Conservation (phyloP, 768 basidiomycete species). For the Termitomyces sp. region DNA sequence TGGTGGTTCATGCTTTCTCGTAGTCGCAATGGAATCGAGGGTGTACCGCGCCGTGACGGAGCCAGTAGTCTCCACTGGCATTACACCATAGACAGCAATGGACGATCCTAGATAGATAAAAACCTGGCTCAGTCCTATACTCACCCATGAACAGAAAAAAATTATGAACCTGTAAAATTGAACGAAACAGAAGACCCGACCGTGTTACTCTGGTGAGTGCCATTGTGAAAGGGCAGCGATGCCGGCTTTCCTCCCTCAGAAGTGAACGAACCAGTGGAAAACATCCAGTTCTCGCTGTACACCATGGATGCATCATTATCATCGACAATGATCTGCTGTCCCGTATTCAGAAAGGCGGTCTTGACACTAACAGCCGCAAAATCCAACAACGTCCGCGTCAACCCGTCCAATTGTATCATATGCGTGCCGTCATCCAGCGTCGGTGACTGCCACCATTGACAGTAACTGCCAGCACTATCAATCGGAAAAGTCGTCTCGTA, state of each 20-base stretch:
- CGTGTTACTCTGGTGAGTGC: not conserved
- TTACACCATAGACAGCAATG: not conserved
- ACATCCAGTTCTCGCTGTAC: not conserved
- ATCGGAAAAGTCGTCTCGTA: not conserved
- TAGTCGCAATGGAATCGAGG: not conserved
- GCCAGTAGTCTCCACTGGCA: not conserved
- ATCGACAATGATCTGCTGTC: slow-evolving; percentile 5
- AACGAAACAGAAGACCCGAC: not conserved
- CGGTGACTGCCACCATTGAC: slow-evolving; percentile 6
- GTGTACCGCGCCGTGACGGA: not conserved
- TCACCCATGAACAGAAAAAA: not conserved
- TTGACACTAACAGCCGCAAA: not conserved
- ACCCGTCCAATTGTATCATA: not conserved
- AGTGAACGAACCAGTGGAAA: too few relatives aligned
- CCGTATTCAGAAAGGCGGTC: not conserved
- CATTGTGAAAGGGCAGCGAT: slow-evolving; percentile 1
- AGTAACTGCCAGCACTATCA: not conserved
- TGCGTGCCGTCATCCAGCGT: not conserved
- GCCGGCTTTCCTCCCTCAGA: not conserved
- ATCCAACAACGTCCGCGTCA: not conserved
- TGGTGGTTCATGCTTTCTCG: not conserved
- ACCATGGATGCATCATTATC: not conserved
- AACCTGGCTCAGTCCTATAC: not conserved
- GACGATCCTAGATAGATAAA: not conserved
- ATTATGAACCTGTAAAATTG: not conserved